Evolutionary conservation across 225 moss, liverwort and hornwort species (phyloP).

Genomic region (Polytrichum formosum): DNA sequence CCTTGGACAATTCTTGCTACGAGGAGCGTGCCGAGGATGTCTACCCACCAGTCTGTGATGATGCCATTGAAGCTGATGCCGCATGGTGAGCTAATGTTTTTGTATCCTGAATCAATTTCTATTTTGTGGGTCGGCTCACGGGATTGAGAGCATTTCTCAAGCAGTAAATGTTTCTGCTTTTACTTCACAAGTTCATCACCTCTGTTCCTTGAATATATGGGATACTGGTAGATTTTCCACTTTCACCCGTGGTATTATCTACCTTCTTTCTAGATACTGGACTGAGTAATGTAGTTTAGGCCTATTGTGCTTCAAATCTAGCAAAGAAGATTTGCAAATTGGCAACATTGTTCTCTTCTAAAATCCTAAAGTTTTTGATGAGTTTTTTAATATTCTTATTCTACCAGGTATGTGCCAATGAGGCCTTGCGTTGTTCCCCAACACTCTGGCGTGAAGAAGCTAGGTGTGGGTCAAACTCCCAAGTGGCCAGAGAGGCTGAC

Average conservation of each 20-base stretch:
- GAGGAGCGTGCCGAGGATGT: constrained; percentile 50
- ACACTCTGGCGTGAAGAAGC: constrained; percentile 32
- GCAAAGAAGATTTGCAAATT: no score
- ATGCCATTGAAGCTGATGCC: constrained; percentile 74
- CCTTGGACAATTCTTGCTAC: constrained; percentile 60
- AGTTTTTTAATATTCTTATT: background rate
- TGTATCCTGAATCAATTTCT: background rate
- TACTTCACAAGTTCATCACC: background rate
- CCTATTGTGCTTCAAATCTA: no score
- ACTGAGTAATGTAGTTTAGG: no score
- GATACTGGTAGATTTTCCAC: no score
- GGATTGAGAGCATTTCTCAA: no score
- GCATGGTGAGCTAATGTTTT: constrained; percentile 35
- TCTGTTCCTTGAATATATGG: background rate
- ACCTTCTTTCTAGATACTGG: no score
- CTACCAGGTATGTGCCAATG: constrained; percentile 81
- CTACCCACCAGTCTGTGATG: constrained; percentile 75
- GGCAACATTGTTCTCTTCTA: no score
- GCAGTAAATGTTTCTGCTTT: background rate
- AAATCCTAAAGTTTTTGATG: no score
- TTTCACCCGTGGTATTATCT: no score
- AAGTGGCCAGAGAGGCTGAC: constrained; percentile 65
- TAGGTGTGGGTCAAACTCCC: constrained; percentile 48
- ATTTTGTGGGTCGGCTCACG: no score
- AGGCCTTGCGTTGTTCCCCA: constrained; percentile 77